phyloP scores from a whole-genome alignment of 177 flowering plant species.

The Vitis hybrid region DNA sequence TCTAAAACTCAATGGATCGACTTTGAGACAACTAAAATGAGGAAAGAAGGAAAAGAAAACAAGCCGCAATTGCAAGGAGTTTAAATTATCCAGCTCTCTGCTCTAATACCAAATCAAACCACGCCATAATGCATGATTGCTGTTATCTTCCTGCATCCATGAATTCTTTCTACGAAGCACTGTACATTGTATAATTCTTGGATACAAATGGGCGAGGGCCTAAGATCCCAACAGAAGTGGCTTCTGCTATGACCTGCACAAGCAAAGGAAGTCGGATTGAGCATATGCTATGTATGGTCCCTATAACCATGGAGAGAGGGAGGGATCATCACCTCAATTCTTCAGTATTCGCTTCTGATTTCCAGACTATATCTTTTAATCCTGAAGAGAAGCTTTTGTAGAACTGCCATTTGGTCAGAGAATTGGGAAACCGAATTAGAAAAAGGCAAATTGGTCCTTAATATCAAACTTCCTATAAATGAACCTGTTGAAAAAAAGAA shows the following conservation, averaged over 20 bases:
- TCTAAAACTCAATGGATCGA: too few species aligned
- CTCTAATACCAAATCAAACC: too few species aligned
- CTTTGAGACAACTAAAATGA: too few species aligned
- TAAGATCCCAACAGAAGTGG: neutral
- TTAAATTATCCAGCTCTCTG: too few species aligned
- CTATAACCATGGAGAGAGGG: too few species aligned
- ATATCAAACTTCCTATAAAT: neutral
- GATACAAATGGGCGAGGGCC: neutral
- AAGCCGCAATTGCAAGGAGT: too few species aligned
- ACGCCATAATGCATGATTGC: too few species aligned
- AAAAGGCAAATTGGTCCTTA: neutral
- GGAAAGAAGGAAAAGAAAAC: too few species aligned
- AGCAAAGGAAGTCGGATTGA: slow-evolving; percentile 11
- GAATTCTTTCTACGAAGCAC: neutral
- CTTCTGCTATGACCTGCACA: slow-evolving; percentile 13
- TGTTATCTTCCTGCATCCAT: too few species aligned
- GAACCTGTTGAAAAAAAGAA: neutral
- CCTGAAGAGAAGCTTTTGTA: slow-evolving; percentile 78
- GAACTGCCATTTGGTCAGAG: slow-evolving; percentile 48
- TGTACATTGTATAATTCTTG: neutral
- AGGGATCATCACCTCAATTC: slow-evolving; percentile 28
- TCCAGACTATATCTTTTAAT: slow-evolving; percentile 79
- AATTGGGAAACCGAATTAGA: slow-evolving; percentile 1
- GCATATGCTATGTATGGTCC: neutral
- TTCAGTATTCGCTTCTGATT: slow-evolving; percentile 45